Evolutionary conservation across 1,284 basidiomycete species (phyloP).

Genomic region (Porodaedalea pini): DNA sequence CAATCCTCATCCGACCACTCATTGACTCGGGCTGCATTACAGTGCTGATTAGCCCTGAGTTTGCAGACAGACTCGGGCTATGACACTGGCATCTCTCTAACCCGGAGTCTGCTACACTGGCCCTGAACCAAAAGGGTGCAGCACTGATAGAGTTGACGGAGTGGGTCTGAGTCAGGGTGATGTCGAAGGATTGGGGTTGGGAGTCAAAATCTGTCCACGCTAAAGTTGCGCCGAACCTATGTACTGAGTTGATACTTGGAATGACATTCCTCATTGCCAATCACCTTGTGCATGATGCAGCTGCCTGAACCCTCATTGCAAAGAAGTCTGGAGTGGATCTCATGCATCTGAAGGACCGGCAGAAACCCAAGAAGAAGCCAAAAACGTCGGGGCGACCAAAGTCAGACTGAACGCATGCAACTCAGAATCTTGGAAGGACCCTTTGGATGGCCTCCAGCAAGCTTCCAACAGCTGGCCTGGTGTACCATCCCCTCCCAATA

Average conservation of each 20-base stretch:
- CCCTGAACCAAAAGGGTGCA: too few species aligned
- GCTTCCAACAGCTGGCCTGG: too few species aligned
- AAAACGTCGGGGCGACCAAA: not conserved
- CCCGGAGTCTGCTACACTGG: too few species aligned
- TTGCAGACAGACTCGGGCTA: slow-evolving; percentile 11
- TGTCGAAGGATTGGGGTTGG: not conserved
- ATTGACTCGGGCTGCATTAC: slow-evolving; percentile 23
- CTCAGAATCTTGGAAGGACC: not conserved
- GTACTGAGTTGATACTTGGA: slow-evolving; percentile 5
- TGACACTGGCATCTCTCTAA: not conserved
- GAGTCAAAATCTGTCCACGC: not conserved
- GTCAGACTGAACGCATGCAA: not conserved
- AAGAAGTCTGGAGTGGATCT: too few species aligned
- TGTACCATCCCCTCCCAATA: too few species aligned
- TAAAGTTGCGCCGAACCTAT: not conserved
- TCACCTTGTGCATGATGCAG: too few species aligned
- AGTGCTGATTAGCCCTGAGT: slow-evolving; percentile 15
- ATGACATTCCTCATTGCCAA: not conserved
- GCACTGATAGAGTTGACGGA: too few species aligned
- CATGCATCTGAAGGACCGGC: too few species aligned
- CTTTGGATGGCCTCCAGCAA: not conserved
- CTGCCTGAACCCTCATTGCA: too few species aligned
- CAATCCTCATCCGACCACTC: slow-evolving; percentile 9
- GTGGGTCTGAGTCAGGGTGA: too few species aligned
- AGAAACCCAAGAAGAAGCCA: not conserved